These are phyloP conservation scores for Euphorbia tirucalli DNA, from an alignment of 345 rosid species.

Conservation along the genomic window DNA sequence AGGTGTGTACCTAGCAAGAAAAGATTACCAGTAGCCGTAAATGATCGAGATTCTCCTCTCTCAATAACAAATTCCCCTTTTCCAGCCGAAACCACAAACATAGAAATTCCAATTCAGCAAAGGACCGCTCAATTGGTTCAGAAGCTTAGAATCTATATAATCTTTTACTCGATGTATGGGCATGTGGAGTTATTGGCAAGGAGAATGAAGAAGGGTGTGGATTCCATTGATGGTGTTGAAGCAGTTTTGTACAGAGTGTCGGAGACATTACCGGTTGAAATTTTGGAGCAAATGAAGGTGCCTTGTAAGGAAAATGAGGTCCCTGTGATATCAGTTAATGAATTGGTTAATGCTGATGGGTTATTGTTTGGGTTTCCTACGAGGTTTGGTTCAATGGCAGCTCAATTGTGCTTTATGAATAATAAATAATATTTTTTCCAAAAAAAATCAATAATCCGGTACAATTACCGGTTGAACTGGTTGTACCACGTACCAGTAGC, in stretches of 20 bases:
- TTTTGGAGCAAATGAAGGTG: conserved; percentile 58
- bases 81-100: conserved; percentile 17
- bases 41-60: no score
- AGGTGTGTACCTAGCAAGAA: no score
- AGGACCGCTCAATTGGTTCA: not conserved
- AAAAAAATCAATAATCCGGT: no score
- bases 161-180: conserved; percentile 76
- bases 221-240: conserved; percentile 54
- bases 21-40: no score
- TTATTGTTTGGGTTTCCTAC: conserved; percentile 71
- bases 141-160: conserved; percentile 42
- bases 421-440: no score
- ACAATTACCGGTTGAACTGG: no score
- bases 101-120: not conserved
- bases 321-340: conserved; percentile 53
- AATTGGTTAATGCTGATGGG: conserved; percentile 60
- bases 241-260: conserved; percentile 53
- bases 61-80: conserved; percentile 2
- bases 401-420: no score
- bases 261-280: conserved; percentile 55
- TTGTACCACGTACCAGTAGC: no score
- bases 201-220: conserved; percentile 75
- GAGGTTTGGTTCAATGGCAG: conserved; percentile 79
- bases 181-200: conserved; percentile 67
- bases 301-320: conserved; percentile 41